Evolutionary conservation across 441 rosid genomes (phyloP).

Genomic region (Pelargonium fulgidum): DNA sequence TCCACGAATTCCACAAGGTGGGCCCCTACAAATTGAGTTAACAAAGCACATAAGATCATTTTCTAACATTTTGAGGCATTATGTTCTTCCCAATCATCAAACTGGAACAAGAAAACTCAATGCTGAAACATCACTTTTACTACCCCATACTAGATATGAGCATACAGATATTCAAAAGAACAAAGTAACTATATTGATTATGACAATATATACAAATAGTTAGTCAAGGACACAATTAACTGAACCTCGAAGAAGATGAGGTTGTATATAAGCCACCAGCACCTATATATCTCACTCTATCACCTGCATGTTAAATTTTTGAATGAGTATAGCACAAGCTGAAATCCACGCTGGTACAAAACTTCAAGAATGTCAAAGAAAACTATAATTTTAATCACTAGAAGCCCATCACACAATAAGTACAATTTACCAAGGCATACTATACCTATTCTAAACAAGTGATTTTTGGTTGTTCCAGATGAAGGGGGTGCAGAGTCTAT

Average conservation of each 20-base stretch:
- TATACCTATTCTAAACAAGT: constrained; percentile 55
- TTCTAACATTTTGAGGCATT: neutral
- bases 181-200: neutral
- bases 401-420: neutral
- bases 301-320: constrained; percentile 50
- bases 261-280: constrained; percentile 42
- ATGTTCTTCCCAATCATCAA: too few relatives aligned
- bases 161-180: neutral
- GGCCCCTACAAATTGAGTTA: constrained; percentile 53
- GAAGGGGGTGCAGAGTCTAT: constrained; percentile 42
- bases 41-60: neutral
- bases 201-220: neutral
- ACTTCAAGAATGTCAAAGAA: neutral
- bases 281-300: constrained; percentile 75
- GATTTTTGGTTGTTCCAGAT: constrained; percentile 42
- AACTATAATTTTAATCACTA: neutral
- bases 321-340: constrained; percentile 7
- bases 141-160: neutral
- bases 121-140: neutral
- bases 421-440: neutral
- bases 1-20: constrained; percentile 70
- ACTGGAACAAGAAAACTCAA: too few relatives aligned
- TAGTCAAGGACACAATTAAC: neutral
- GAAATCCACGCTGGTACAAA: constrained; percentile 12
- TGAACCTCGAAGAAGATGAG: constrained; percentile 50